Evolutionary conservation across 2,329 filamentous ascomycete genomes (phyloP), one percentile per base, ranked within the genome.

Genomic region (Rhinocladiella similis): DNA sequence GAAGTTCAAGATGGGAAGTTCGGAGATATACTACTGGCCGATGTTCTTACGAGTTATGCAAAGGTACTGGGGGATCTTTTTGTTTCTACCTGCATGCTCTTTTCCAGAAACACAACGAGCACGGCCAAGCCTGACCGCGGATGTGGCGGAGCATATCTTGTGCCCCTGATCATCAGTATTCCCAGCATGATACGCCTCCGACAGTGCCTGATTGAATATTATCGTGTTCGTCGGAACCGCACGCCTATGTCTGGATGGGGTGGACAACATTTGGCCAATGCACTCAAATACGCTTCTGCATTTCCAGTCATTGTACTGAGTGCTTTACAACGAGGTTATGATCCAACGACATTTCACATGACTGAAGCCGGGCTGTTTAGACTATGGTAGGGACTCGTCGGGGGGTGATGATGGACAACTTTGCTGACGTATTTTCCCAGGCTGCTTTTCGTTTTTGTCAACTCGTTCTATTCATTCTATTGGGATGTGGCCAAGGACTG

Each of bases 401-500:
- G 3, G 18, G n/a, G 14, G 29, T n/a, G 9, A 38, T 35, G 1
- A 19, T 18, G 16, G 29, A 9, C 29, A 33, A 33, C 22, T 38
- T 14, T 13, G 25, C 61, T 66, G 47, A 67, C 54, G 18, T 36
- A 6, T 12, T 9, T 47, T 9, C 10, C 3, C 3, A 94, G 90
- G 86, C 77, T 95, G 27, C 73, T 82, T 35, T 88, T 88, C 42
- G 88, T 90, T 27, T 77, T 91, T 33, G 69, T 94, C 66, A 97
- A 99, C 72, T 95, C 90, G 13, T 78, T 89, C 43, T 99, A 96
- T 75, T 91, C 89, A n/a, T 97, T 97, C 77, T 99, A 94, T 79
- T 99, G 94, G 94, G 94, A 99, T 68, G 86, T 97, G 27, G 82
- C 90, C 53, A 94, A 92, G 76, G 94, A 99, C 78, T 99, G 94